Evolutionary conservation across 352 stramenopile genomes (phyloP), one percentile per base, ranked within the genome.

Genomic region (Phytophthora colocasiae): DNA sequence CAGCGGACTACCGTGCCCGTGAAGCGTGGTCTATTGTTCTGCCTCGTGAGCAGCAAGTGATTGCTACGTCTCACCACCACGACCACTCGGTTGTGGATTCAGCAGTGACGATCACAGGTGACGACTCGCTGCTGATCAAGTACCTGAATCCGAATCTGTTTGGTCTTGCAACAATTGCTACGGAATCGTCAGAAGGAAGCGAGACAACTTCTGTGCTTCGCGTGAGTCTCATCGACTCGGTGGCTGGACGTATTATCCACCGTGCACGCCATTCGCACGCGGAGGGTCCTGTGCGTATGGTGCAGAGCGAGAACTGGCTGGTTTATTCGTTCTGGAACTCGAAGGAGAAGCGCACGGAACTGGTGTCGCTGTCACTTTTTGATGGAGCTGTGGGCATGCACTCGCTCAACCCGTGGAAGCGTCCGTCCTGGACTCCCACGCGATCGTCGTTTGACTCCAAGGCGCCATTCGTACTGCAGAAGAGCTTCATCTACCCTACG

Each of bases 131-230:
- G 24, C 71, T 99, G 29, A 78, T 99, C 50, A 99, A 99, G 78
- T 99, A 99, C 75, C 67, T 99, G 39, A 99, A 99, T 77, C 96
- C 97, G 34, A 96, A 99, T 69, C 78, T 99, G 49, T 91, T 97
- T 41, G 92, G 94, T 1, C 63, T 99, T 41, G 85, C 96, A 12
- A 98, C 95, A 7, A 71, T 97, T 43, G 63, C 79, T 6, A 78
- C 64, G 3, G 85, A 95, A 53, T 34, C 52, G 29, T 59, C 77
- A 6, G 70, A 70, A 31, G 63, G 66, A 40, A 62, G 75, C 45
- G 66, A 83, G 38, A 62, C 51, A 11, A 60, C 78, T 10, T 66
- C 80, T 17, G 80, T 91, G 47, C 78, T 93, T 50, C 91, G 97
- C 58, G 80, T 98, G 11, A 98, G 83, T 52, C 58, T 99, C 4